A percentile compares a stretch with the other conserved stretches of the same genome.
Conservation (phyloP, 768 basidiomycete genomes). For the Naganishia onofrii region DNA sequence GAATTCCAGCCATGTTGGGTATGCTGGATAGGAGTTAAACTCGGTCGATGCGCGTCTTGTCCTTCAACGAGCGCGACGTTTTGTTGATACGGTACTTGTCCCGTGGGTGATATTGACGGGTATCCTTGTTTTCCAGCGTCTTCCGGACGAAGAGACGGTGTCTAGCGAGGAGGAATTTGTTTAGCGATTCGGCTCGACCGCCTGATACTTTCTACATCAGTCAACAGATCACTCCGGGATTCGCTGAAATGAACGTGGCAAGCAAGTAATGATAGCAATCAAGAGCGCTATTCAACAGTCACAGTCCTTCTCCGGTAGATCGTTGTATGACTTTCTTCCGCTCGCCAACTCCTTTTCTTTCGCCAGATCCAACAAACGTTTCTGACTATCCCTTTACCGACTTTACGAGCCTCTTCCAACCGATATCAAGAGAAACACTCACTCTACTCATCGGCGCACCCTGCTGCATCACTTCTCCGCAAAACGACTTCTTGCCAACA, state of each 20-base stretch:
- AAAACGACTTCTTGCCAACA: neutral
- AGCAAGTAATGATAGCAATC: neutral
- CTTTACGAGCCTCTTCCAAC: neutral
- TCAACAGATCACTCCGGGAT: neutral
- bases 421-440: neutral
- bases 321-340: neutral
- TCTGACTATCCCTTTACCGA: neutral
- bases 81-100: slow-evolving; percentile 11
- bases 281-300: too few relatives aligned
- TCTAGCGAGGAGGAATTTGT: neutral
- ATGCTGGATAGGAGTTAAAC: neutral
- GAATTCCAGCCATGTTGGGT: neutral
- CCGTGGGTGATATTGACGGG: slow-evolving; percentile 14
- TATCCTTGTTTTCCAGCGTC: neutral
- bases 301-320: neutral
- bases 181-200: neutral
- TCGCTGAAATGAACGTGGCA: neutral
- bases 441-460: slow-evolving; percentile 17
- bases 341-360: too few relatives aligned
- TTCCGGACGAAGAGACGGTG: slow-evolving; percentile 18
- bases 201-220: neutral
- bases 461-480: neutral
- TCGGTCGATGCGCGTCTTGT: slow-evolving; percentile 3
- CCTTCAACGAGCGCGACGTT: slow-evolving; percentile 1
- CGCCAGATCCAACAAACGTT: too few relatives aligned